Evolutionary conservation across 2,329 filamentous ascomycete species (phyloP).

Genomic region (Aspergillus novofumigatus): DNA sequence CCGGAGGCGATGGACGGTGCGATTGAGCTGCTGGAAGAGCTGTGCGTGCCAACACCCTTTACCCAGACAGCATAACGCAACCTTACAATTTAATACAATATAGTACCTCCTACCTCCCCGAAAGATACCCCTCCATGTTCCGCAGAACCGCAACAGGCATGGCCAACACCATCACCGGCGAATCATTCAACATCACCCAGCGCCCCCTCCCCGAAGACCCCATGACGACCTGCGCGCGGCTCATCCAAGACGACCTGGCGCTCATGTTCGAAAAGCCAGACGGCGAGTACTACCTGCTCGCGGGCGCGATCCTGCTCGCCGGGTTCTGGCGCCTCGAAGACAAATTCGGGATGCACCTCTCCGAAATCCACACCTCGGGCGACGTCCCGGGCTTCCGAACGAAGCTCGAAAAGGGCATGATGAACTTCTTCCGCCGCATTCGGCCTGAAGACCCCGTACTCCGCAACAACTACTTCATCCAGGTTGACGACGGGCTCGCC

Average conservation of each 20-base stretch:
- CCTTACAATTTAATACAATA: conserved; percentile 10
- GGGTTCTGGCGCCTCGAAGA: conserved; percentile 82
- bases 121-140: conserved; percentile 71
- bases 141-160: conserved; percentile 60
- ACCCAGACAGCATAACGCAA: conserved; percentile 1
- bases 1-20: conserved; percentile 69
- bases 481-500: conserved; percentile 72
- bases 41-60: conserved; percentile 37
- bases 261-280: conserved; percentile 75
- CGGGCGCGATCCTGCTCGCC: conserved; percentile 69
- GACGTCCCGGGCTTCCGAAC: conserved; percentile 68
- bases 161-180: conserved; percentile 66
- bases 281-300: conserved; percentile 76
- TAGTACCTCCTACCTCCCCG: conserved; percentile 60
- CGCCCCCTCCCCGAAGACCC: conserved; percentile 69
- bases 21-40: conserved; percentile 70
- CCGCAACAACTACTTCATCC: conserved; percentile 83
- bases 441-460: conserved; percentile 62
- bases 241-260: conserved; percentile 77
- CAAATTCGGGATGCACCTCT: conserved; percentile 74
- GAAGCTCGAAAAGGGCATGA: conserved; percentile 74
- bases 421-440: conserved; percentile 72
- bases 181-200: conserved; percentile 64
- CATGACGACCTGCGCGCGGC: conserved; percentile 67
- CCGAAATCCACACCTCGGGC: conserved; percentile 74